Conservation (phyloP, 208 protist species). For the Wallacemonas sp. region DNA sequence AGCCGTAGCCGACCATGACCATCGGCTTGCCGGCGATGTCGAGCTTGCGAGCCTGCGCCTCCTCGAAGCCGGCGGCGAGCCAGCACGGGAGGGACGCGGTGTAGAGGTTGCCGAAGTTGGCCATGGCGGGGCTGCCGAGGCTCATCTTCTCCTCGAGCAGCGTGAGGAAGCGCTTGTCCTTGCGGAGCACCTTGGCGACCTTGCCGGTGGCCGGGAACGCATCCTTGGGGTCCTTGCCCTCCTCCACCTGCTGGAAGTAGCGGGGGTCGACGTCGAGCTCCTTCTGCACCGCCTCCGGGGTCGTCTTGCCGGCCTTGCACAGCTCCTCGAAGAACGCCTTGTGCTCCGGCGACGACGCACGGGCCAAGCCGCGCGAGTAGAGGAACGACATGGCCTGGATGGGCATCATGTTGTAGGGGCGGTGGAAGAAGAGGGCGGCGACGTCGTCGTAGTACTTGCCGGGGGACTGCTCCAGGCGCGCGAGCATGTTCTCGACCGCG, state of each 20-base stretch:
- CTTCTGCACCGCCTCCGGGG: constrained; percentile 40
- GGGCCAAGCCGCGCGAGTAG: constrained; percentile 81
- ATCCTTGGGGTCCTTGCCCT: constrained; percentile 66
- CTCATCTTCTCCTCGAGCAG: constrained; percentile 88
- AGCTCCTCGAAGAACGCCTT: constrained; percentile 64
- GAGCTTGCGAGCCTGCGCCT: constrained; percentile 77
- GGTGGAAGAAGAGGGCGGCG: constrained; percentile 89
- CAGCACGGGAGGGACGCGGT: constrained; percentile 90
- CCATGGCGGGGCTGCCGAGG: constrained; percentile 83
- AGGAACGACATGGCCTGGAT: constrained; percentile 91
- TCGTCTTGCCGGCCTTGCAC: constrained; percentile 63
- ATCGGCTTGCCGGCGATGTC: constrained; percentile 86
- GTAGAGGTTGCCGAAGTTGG: constrained; percentile 91
- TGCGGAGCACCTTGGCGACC: constrained; percentile 79
- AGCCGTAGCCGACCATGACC: constrained; percentile 91
- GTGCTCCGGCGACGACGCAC: constrained; percentile 68
- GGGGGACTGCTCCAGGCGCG: constrained; percentile 51
- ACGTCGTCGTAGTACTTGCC: constrained; percentile 89
- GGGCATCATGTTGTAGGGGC: constrained; percentile 93
- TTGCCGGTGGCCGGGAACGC: constrained; percentile 75
- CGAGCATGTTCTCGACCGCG: constrained; percentile 88
- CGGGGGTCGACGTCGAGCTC: constrained; percentile 70
- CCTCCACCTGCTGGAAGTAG: constrained; percentile 84
- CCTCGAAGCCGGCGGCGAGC: constrained; percentile 87
- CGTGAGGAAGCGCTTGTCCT: constrained; percentile 75